Conservation (phyloP, 1,139 yeast species). For the Hyphopichia buzzinii region DNA sequence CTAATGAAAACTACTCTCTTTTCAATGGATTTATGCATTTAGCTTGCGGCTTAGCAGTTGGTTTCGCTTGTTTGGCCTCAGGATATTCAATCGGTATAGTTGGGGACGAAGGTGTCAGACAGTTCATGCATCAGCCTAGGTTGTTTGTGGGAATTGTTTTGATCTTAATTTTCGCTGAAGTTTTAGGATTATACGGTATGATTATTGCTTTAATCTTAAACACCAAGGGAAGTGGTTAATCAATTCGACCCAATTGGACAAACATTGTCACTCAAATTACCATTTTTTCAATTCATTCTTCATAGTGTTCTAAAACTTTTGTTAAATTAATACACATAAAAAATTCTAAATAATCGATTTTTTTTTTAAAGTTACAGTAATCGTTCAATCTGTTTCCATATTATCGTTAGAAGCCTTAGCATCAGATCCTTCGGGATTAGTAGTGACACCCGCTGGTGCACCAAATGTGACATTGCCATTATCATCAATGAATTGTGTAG, state of each 20-base stretch:
- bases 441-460: conserved; percentile 10
- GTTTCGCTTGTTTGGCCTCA: conserved; percentile 94
- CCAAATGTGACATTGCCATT: conserved; percentile 62
- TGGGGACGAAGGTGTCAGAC: conserved; percentile 99
- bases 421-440: conserved; percentile 9
- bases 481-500: conserved; percentile 70
- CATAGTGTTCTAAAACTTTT: neutral
- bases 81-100: conserved; percentile 98
- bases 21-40: conserved; percentile 97
- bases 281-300: neutral
- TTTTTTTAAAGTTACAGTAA: conserved; percentile 1
- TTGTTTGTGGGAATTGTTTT: conserved; percentile 96
- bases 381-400: conserved; percentile 48
- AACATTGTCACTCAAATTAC: neutral
- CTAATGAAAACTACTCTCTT: conserved; percentile 71
- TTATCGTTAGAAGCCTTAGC: conserved; percentile 26
- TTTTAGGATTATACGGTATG: conserved; percentile 94
- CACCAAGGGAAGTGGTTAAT: conserved; percentile 73
- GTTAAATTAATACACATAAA: conserved; percentile 1
- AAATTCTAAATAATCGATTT: conserved; percentile 1
- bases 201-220: conserved; percentile 88
- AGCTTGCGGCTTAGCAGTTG: conserved; percentile 93
- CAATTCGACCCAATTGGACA: no score
- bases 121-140: conserved; percentile 94
- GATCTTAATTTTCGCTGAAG: conserved; percentile 98